phyloP scores from a whole-genome alignment of 768 basidiomycete genomes.

The Mycena floridula region DNA sequence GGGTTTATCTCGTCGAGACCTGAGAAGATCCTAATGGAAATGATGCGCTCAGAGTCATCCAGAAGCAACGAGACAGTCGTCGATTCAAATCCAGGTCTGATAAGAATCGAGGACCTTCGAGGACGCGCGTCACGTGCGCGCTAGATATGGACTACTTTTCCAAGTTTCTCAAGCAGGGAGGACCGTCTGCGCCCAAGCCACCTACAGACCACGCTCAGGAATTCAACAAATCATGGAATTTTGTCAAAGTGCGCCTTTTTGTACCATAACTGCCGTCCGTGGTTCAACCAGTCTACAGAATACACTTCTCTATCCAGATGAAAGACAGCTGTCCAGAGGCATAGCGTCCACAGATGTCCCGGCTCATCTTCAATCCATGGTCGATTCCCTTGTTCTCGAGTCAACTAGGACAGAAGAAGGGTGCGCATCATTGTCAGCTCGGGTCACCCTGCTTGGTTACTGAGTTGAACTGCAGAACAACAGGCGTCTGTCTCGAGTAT shows the following conservation, averaged over 20 bases:
- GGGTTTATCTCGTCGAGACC: too few relatives aligned
- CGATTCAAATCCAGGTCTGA: too few relatives aligned
- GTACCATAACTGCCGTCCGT: neutral
- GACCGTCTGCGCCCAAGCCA: conserved; percentile 40
- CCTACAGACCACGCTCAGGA: conserved; percentile 63
- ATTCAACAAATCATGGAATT: conserved; percentile 71
- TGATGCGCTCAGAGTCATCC: too few relatives aligned
- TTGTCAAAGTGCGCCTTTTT: conserved; percentile 50
- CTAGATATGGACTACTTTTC: conserved; percentile 91
- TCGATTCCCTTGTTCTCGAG: conserved; percentile 83
- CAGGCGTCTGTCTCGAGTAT: conserved; percentile 88
- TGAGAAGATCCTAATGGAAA: too few relatives aligned
- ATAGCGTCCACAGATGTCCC: conserved; percentile 82
- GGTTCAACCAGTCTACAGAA: conserved; percentile 36
- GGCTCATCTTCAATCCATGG: conserved; percentile 66
- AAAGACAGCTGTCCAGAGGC: conserved; percentile 78
- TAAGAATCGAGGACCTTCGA: too few relatives aligned
- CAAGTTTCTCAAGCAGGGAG: conserved; percentile 51
- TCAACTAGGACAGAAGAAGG: conserved; percentile 78
- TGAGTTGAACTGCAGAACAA: conserved; percentile 44
- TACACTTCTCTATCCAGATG: conserved; percentile 83
- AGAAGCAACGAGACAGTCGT: too few relatives aligned
- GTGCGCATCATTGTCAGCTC: conserved; percentile 39
- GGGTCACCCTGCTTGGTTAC: too few relatives aligned
- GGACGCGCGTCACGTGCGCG: conserved; percentile 2